Conservation (phyloP, 2,329 filamentous ascomycete genomes). For the Phialemonium atrogriseum region DNA sequence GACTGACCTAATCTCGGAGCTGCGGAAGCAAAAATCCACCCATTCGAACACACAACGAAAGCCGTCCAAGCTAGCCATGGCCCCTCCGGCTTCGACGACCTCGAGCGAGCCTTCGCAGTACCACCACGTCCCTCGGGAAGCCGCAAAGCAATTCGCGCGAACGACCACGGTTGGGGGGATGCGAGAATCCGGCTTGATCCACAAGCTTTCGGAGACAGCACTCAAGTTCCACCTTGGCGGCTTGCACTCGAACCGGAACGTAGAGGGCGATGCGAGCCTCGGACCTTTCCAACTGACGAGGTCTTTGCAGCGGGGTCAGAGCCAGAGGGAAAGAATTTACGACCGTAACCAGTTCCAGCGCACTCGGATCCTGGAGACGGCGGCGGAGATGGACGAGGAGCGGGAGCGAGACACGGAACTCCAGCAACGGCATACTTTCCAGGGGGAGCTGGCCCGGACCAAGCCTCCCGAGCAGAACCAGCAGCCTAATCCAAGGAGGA, state of each 20-base stretch:
- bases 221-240: slow-evolving; percentile 31
- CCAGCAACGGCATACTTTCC: slow-evolving; percentile 23
- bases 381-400: slow-evolving; percentile 22
- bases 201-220: slow-evolving; percentile 34
- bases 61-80: neutral
- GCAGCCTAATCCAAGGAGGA: slow-evolving; percentile 18
- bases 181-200: slow-evolving; percentile 25
- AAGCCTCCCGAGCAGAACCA: slow-evolving; percentile 8
- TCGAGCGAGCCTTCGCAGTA: slow-evolving; percentile 14
- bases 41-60: slow-evolving; percentile 2
- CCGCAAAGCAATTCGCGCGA: slow-evolving; percentile 44
- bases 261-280: slow-evolving; percentile 17
- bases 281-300: slow-evolving; percentile 25
- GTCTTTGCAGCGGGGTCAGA: slow-evolving; percentile 28
- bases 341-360: slow-evolving; percentile 37
- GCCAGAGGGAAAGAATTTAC: slow-evolving; percentile 26
- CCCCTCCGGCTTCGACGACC: neutral
- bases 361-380: slow-evolving; percentile 25
- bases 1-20: too few species aligned
- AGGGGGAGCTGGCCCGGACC: slow-evolving; percentile 12
- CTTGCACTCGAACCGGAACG: slow-evolving; percentile 14
- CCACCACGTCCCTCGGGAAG: slow-evolving; percentile 44
- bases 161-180: slow-evolving; percentile 40
- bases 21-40: slow-evolving; percentile 6
- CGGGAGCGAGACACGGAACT: slow-evolving; percentile 9